Conservation (phyloP, 2,329 filamentous ascomycete genomes). For the Pestalotiopsis sp. region DNA sequence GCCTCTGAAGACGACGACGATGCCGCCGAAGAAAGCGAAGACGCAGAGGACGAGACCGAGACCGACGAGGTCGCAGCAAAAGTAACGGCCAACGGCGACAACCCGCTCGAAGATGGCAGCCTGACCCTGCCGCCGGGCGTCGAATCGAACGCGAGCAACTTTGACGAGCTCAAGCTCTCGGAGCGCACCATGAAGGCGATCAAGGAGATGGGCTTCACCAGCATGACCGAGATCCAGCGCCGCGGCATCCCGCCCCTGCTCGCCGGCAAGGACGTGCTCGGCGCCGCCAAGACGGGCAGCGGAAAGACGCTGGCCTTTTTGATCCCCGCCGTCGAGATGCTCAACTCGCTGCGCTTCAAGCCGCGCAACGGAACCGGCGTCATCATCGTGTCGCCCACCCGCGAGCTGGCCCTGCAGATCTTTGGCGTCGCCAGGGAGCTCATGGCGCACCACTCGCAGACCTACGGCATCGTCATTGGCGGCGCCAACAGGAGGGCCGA, state of each 20-base stretch:
- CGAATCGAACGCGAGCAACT: slow-evolving; percentile 67
- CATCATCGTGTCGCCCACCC: slow-evolving; percentile 88
- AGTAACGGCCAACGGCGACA: slow-evolving; percentile 32
- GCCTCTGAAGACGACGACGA: slow-evolving; percentile 25
- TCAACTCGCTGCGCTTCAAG: slow-evolving; percentile 89
- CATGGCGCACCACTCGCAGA: slow-evolving; percentile 91
- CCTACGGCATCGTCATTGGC: slow-evolving; percentile 94
- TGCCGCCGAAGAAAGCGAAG: slow-evolving; percentile 25
- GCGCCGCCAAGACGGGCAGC: slow-evolving; percentile 89
- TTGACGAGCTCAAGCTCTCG: slow-evolving; percentile 81
- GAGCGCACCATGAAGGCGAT: slow-evolving; percentile 89
- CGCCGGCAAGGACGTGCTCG: slow-evolving; percentile 88
- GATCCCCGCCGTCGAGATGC: slow-evolving; percentile 92
- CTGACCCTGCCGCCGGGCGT: slow-evolving; percentile 58
- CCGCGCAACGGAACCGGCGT: slow-evolving; percentile 84
- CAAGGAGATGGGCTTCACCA: slow-evolving; percentile 88
- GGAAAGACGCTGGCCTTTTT: slow-evolving; percentile 96
- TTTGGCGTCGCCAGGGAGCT: slow-evolving; percentile 93
- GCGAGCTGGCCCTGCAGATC: slow-evolving; percentile 93
- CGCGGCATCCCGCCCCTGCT: slow-evolving; percentile 85
- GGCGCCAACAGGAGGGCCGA: slow-evolving; percentile 90
- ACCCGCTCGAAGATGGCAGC: slow-evolving; percentile 38
- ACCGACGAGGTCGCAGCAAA: slow-evolving; percentile 34
- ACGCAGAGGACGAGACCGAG: slow-evolving; percentile 20
- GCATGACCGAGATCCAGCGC: slow-evolving; percentile 93